A percentile compares a stretch with the other conserved stretches of the same genome.
Conservation (phyloP, 768 basidiomycete genomes). For the Cyathus striatus region DNA sequence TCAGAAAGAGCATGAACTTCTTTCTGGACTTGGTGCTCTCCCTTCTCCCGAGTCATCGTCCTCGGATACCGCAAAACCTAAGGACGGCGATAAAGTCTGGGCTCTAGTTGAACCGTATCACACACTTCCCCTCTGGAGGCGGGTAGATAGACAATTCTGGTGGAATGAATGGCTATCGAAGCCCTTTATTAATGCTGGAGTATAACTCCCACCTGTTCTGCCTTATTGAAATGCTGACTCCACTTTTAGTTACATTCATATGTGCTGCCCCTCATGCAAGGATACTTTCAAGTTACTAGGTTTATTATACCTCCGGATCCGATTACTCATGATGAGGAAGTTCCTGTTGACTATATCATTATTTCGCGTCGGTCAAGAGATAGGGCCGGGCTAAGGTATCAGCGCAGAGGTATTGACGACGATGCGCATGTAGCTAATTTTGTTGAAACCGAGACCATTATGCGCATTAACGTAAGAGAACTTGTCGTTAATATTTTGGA, state of each 20-base stretch:
- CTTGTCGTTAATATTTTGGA: neutral
- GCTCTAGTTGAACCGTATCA: constrained; percentile 67
- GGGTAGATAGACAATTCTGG: constrained; percentile 89
- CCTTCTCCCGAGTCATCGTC: constrained; percentile 20
- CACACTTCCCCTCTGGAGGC: constrained; percentile 83
- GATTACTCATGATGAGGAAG: constrained; percentile 35
- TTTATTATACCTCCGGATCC: constrained; percentile 58
- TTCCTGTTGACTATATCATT: constrained; percentile 69
- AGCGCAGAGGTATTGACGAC: constrained; percentile 91
- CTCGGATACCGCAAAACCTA: constrained; percentile 11
- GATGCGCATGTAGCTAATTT: constrained; percentile 93
- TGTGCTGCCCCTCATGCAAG: constrained; percentile 90
- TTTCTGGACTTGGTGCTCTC: constrained; percentile 56
- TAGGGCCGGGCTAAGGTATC: constrained; percentile 90
- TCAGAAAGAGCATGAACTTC: constrained; percentile 52
- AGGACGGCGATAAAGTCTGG: constrained; percentile 35
- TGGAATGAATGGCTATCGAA: constrained; percentile 91
- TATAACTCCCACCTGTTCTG: constrained; percentile 21
- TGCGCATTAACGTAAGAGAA: constrained; percentile 65
- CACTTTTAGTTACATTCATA: constrained; percentile 67
- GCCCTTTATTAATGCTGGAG: constrained; percentile 84
- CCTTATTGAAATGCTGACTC: constrained; percentile 1
- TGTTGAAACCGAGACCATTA: constrained; percentile 90
- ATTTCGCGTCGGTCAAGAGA: constrained; percentile 85
- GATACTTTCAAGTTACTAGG: constrained; percentile 74